Conservation (phyloP, 768 basidiomycete species). For the Rhodotorula sphaerocarpa region DNA sequence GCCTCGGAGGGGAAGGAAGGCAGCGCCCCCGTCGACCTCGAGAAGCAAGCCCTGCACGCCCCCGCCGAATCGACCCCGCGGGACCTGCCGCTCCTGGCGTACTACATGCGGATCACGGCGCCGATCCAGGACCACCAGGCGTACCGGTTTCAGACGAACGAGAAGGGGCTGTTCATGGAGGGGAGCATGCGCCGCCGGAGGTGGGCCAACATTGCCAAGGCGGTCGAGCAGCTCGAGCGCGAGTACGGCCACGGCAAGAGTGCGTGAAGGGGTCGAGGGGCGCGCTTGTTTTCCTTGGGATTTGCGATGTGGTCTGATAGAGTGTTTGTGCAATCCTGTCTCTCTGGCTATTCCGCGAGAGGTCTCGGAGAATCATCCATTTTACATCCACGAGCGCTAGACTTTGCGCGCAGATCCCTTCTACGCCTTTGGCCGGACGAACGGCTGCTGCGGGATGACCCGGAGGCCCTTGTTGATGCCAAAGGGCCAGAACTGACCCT, state of each 20-base stretch:
- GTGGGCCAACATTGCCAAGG: background rate
- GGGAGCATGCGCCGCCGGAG: background rate
- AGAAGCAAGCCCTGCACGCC: background rate
- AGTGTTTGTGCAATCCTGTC: background rate
- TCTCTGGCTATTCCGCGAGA: no score
- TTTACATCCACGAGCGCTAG: no score
- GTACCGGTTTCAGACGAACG: background rate
- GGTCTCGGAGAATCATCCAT: no score
- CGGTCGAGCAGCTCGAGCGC: constrained; percentile 1
- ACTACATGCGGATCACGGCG: background rate
- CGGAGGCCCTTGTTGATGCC: constrained; percentile 14
- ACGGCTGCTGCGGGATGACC: background rate
- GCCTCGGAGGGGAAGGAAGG: no score
- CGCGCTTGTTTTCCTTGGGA: no score
- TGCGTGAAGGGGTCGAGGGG: background rate
- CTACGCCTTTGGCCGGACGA: no score
- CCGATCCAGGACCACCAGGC: background rate
- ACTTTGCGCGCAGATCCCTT: no score
- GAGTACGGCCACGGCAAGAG: background rate
- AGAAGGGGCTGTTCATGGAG: background rate
- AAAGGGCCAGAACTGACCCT: background rate
- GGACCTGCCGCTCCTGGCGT: constrained; percentile 1
- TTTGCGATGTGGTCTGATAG: no score
- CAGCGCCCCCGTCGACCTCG: background rate
- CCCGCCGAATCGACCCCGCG: background rate